Conservation (phyloP, 805 yeast genomes). For the Grigorovia transvaalensis region DNA sequence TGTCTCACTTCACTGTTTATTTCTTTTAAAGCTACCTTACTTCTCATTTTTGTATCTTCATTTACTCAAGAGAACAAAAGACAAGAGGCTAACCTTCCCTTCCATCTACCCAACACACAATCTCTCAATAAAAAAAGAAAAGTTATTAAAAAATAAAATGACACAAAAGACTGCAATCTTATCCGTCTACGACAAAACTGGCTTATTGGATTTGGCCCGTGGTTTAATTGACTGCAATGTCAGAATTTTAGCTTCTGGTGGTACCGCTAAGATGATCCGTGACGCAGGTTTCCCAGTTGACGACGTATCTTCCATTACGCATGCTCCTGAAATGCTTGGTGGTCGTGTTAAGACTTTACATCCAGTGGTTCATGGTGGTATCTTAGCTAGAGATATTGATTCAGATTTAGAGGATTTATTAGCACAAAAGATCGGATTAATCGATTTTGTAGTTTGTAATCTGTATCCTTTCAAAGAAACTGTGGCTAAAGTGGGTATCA, state of each 20-base stretch:
- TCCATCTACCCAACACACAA: too few species aligned
- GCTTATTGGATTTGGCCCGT: slow-evolving; percentile 87
- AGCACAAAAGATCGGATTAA: slow-evolving; percentile 85
- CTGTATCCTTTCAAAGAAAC: slow-evolving; percentile 97
- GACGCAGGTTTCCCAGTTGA: slow-evolving; percentile 97
- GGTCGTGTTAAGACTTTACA: slow-evolving; percentile 97
- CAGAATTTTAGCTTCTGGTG: slow-evolving; percentile 91
- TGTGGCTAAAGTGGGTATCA: slow-evolving; percentile 85
- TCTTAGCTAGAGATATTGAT: slow-evolving; percentile 84
- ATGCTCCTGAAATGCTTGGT: slow-evolving; percentile 97
- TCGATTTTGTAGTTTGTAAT: slow-evolving; percentile 94
- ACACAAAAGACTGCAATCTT: slow-evolving; percentile 73
- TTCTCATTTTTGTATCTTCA: too few species aligned
- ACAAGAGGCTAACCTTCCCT: too few species aligned
- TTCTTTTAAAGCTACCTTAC: too few species aligned
- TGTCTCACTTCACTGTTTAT: too few species aligned
- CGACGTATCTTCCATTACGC: slow-evolving; percentile 87
- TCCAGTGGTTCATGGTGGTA: slow-evolving; percentile 98
- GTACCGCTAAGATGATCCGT: slow-evolving; percentile 86
- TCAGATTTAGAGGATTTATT: slow-evolving; percentile 78
- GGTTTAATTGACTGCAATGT: slow-evolving; percentile 82
- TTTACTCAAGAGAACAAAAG: too few species aligned
- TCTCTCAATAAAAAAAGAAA: too few species aligned
- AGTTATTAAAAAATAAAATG: background rate
- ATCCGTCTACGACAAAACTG: slow-evolving; percentile 95